A percentile compares a stretch with the other conserved stretches of the same genome.
Evolutionary conservation across 1,139 yeast species (phyloP).

Genomic region (Scheffersomyces titani): DNA sequence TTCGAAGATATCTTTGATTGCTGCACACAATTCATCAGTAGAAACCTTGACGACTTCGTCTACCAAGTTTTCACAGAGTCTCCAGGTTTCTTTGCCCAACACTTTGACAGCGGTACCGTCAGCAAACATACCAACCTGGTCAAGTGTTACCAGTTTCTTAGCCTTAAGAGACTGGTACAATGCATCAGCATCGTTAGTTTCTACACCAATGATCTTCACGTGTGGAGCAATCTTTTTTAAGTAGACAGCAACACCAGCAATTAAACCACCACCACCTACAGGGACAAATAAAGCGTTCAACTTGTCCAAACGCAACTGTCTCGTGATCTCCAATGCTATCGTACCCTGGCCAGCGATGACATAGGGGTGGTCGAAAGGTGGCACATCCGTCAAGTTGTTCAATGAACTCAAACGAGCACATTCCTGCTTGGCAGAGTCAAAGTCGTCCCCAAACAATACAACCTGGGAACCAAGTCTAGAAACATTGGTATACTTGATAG

Average conservation of each 20-base stretch:
- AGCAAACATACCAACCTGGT: conserved; percentile 94
- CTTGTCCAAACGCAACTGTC: conserved; percentile 79
- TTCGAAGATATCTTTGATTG: conserved; percentile 92
- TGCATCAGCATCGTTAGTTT: conserved; percentile 93
- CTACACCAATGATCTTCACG: conserved; percentile 92
- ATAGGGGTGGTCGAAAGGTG: conserved; percentile 97
- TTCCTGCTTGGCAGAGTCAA: conserved; percentile 89
- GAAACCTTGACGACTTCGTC: conserved; percentile 86
- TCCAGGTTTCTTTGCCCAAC: conserved; percentile 88
- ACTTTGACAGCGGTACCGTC: conserved; percentile 98
- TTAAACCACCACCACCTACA: conserved; percentile 96
- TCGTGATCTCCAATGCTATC: conserved; percentile 85
- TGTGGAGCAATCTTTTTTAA: conserved; percentile 97
- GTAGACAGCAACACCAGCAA: conserved; percentile 89
- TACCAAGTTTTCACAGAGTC: conserved; percentile 73
- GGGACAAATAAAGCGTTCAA: conserved; percentile 88
- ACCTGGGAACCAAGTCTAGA: conserved; percentile 92
- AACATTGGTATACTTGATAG: conserved; percentile 89
- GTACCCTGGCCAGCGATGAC: conserved; percentile 99
- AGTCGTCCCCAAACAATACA: conserved; percentile 89
- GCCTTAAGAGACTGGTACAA: conserved; percentile 69
- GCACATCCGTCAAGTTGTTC: conserved; percentile 81
- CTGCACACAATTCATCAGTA: conserved; percentile 97
- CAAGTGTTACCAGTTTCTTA: conserved; percentile 56
- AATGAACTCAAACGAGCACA: conserved; percentile 70